A percentile compares a stretch with the other conserved stretches of the same genome.
phyloP scores from a whole-genome alignment of 495 filamentous ascomycete genomes.

The Penicillium subrubescens region DNA sequence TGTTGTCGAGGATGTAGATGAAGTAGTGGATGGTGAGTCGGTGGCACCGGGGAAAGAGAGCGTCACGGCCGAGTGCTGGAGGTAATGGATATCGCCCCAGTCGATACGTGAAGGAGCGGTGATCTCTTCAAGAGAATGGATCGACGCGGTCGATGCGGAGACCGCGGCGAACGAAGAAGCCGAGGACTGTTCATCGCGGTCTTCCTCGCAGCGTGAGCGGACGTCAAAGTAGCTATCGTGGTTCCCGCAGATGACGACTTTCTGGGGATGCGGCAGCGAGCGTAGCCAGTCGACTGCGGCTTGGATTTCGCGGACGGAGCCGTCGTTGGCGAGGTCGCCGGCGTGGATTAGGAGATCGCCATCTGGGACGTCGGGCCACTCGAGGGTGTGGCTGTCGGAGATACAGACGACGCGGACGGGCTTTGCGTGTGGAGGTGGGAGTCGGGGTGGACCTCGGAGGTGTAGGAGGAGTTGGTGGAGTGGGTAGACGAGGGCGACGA shows the following conservation, averaged over 20 bases:
- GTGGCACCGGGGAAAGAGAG: slow-evolving; percentile 44
- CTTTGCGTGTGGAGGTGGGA: slow-evolving; percentile 48
- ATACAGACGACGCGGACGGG: slow-evolving; percentile 82
- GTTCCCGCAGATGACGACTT: slow-evolving; percentile 86
- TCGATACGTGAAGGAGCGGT: slow-evolving; percentile 43
- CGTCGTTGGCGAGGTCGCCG: slow-evolving; percentile 78
- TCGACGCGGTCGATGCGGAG: slow-evolving; percentile 45
- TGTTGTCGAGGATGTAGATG: slow-evolving; percentile 7
- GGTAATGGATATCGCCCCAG: slow-evolving; percentile 63
- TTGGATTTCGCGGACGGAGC: slow-evolving; percentile 72
- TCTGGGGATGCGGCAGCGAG: slow-evolving; percentile 70
- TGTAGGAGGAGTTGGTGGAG: slow-evolving; percentile 63
- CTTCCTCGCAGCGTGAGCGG: slow-evolving; percentile 45
- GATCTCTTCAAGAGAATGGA: slow-evolving; percentile 44
- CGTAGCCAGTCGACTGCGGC: slow-evolving; percentile 77
- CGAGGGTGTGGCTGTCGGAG: slow-evolving; percentile 80
- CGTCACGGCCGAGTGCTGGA: slow-evolving; percentile 61
- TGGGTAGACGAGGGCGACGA: slow-evolving; percentile 50
- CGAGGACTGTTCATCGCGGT: slow-evolving; percentile 33
- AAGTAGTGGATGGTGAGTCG: slow-evolving; percentile 10
- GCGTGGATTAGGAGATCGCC: slow-evolving; percentile 90
- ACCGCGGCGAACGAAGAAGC: slow-evolving; percentile 30
- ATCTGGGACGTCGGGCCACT: slow-evolving; percentile 63
- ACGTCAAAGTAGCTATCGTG: slow-evolving; percentile 83
- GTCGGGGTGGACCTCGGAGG: slow-evolving; percentile 63